Conservation (phyloP, 2,329 filamentous ascomycete species). For the Pseudogymnoascus sp. region DNA sequence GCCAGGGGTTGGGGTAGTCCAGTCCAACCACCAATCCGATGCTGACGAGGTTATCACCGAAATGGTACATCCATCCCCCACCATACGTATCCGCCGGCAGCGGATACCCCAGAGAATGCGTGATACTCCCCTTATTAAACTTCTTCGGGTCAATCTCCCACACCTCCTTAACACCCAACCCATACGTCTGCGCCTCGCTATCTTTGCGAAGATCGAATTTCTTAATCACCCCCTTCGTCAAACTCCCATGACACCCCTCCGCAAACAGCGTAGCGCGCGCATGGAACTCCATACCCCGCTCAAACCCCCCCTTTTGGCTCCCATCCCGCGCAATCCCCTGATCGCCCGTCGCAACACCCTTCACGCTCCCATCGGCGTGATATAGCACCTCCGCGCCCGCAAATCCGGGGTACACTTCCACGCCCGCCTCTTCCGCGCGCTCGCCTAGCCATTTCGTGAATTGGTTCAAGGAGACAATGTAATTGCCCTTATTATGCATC, state of each 20-base stretch:
- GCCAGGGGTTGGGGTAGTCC: constrained; percentile 94
- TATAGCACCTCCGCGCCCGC: constrained; percentile 91
- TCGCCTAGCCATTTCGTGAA: constrained; percentile 94
- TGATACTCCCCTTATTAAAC: constrained; percentile 76
- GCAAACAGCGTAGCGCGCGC: constrained; percentile 84
- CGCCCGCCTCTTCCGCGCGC: constrained; percentile 89
- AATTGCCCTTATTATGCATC: constrained; percentile 98
- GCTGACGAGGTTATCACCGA: constrained; percentile 91
- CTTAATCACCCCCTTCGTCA: constrained; percentile 90
- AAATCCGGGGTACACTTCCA: constrained; percentile 94
- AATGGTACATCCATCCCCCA: constrained; percentile 99
- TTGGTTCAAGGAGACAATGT: constrained; percentile 92
- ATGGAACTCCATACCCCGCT: constrained; percentile 97
- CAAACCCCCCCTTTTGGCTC: constrained; percentile 80
- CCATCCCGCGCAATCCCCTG: constrained; percentile 75
- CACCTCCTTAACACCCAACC: constrained; percentile 88
- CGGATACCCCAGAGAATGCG: constrained; percentile 90
- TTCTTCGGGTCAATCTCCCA: constrained; percentile 95
- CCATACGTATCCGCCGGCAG: constrained; percentile 84
- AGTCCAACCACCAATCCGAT: constrained; percentile 86
- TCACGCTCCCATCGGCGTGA: constrained; percentile 74
- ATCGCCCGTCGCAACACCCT: constrained; percentile 93
- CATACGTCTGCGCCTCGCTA: constrained; percentile 92
- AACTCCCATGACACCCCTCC: constrained; percentile 90
- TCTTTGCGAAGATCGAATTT: constrained; percentile 87